phyloP scores from a whole-genome alignment of 2,329 filamentous ascomycete species.

The Penicillium expansum region DNA sequence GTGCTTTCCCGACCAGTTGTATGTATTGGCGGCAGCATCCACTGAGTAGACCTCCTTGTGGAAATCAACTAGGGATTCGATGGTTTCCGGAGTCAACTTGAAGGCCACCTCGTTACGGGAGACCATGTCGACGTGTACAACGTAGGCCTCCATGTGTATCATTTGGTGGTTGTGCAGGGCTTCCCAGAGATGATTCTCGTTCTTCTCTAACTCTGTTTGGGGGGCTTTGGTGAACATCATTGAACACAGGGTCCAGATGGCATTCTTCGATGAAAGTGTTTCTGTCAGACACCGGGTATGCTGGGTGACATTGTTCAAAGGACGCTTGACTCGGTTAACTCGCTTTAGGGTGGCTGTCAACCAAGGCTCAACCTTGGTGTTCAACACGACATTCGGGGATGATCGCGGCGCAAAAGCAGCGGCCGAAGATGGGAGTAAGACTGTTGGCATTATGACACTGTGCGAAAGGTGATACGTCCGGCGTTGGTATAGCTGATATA shows the following conservation, averaged over 20 bases:
- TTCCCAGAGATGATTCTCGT: conserved; percentile 78
- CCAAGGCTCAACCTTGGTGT: conserved; percentile 91
- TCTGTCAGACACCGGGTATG: conserved; percentile 95
- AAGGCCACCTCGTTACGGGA: conserved; percentile 95
- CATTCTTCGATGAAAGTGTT: conserved; percentile 81
- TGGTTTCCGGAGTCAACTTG: conserved; percentile 93
- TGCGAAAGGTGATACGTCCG: conserved; percentile 50
- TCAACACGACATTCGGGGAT: conserved; percentile 90
- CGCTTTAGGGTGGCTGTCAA: conserved; percentile 94
- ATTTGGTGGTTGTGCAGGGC: conserved; percentile 90
- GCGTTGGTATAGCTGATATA: conserved; percentile 44
- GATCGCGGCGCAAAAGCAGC: conserved; percentile 93
- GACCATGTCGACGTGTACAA: conserved; percentile 99
- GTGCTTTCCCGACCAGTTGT: conserved; percentile 96
- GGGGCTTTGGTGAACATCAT: conserved; percentile 90
- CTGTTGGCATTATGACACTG: conserved; percentile 75
- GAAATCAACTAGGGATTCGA: conserved; percentile 88
- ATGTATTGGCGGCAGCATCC: conserved; percentile 83
- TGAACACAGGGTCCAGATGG: conserved; percentile 92
- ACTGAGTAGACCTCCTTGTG: conserved; percentile 94
- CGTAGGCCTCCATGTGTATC: conserved; percentile 91
- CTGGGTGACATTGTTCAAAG: conserved; percentile 93
- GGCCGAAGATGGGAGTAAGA: conserved; percentile 90
- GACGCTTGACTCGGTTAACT: conserved; percentile 94
- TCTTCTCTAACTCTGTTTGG: conserved; percentile 77